Percentiles rank a stretch among this genome's conserved stretches.
Conservation (phyloP, 176 grass and related monocot genomes). For the Thalia dealbata region DNA sequence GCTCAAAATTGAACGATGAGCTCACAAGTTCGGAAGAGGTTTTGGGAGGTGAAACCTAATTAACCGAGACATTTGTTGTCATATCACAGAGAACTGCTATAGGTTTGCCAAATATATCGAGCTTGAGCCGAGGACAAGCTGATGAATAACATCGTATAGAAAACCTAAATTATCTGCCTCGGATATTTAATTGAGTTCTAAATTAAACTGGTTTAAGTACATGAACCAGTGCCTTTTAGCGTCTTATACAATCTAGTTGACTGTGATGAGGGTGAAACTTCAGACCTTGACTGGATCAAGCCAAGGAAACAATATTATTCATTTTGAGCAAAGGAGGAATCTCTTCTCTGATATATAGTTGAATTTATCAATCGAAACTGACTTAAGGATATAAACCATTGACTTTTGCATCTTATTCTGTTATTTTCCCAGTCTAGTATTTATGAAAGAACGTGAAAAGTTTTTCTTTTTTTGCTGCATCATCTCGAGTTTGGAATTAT, state of each 20-base stretch:
- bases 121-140: neutral
- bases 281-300: too few relatives aligned
- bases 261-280: too few relatives aligned
- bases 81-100: too few relatives aligned
- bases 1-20: neutral
- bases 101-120: too few relatives aligned
- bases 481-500: neutral
- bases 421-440: neutral
- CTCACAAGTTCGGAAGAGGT: neutral
- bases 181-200: neutral
- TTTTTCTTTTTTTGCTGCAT: neutral
- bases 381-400: neutral
- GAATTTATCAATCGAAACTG: neutral
- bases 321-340: neutral
- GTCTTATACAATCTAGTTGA: neutral
- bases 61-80: neutral
- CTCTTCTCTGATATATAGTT: neutral
- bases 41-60: neutral
- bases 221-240: neutral
- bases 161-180: neutral
- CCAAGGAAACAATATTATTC: too few relatives aligned
- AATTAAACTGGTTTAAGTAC: neutral
- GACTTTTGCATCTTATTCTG: neutral
- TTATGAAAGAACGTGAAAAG: neutral
- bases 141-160: neutral